A percentile compares a stretch with the other conserved stretches of the same genome.
Conservation (phyloP, 1,139 yeast genomes). For the Geotrichum phurueaensis region DNA sequence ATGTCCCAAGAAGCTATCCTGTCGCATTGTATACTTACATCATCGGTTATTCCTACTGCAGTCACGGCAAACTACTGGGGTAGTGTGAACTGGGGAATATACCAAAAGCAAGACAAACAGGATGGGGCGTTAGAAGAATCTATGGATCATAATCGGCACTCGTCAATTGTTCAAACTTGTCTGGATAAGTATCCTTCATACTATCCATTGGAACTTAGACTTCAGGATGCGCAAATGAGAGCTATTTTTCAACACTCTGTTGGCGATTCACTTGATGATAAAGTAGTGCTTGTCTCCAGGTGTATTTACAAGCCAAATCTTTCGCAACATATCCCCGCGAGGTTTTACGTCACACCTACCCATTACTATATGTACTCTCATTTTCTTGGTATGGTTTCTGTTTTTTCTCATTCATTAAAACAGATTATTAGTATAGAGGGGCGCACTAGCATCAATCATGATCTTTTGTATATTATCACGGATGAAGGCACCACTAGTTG, state of each 20-base stretch:
- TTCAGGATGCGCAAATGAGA: slow-evolving; percentile 72
- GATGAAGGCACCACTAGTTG: slow-evolving; percentile 47
- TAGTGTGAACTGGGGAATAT: slow-evolving; percentile 51
- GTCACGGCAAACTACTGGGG: slow-evolving; percentile 92
- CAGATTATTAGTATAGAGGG: slow-evolving; percentile 57
- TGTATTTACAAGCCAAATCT: slow-evolving; percentile 69
- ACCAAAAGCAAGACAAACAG: slow-evolving; percentile 15
- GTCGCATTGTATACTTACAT: slow-evolving; percentile 55
- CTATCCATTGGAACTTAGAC: slow-evolving; percentile 57
- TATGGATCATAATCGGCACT: neutral
- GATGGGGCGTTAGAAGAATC: neutral
- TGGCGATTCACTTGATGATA: slow-evolving; percentile 46
- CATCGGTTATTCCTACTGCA: slow-evolving; percentile 70
- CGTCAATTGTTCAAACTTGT: slow-evolving; percentile 17
- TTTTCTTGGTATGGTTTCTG: slow-evolving; percentile 70
- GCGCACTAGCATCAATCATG: slow-evolving; percentile 45
- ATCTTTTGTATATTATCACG: slow-evolving; percentile 52
- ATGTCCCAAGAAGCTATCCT: slow-evolving; percentile 65
- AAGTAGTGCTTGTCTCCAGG: slow-evolving; percentile 59
- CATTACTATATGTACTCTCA: slow-evolving; percentile 63
- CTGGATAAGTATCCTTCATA: slow-evolving; percentile 47
- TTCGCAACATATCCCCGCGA: slow-evolving; percentile 66
- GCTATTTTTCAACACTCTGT: slow-evolving; percentile 57
- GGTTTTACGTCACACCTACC: slow-evolving; percentile 59
- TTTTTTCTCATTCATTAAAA: slow-evolving; percentile 47